Percentiles rank a stretch among this genome's conserved stretches.
Evolutionary conservation across 495 filamentous ascomycete genomes (phyloP).

Genomic region (Xylaria scruposa): DNA sequence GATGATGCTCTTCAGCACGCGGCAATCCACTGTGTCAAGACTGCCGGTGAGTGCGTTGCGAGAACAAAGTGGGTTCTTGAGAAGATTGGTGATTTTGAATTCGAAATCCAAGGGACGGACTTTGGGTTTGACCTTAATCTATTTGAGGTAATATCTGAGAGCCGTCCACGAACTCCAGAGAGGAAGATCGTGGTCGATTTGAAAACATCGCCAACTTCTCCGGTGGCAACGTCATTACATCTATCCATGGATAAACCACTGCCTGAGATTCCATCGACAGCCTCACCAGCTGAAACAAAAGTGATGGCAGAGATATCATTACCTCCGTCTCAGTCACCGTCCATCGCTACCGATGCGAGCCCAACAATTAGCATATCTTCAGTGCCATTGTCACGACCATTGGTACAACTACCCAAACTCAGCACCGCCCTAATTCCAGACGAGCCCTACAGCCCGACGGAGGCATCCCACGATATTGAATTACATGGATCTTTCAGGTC

Average conservation of each 20-base stretch:
- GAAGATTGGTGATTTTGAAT: slow-evolving; percentile 91
- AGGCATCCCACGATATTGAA: slow-evolving; percentile 49
- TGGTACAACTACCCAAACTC: slow-evolving; percentile 56
- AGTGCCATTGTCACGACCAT: slow-evolving; percentile 49
- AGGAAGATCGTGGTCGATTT: slow-evolving; percentile 43
- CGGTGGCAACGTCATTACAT: slow-evolving; percentile 31
- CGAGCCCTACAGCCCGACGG: slow-evolving; percentile 57
- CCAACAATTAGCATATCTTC: slow-evolving; percentile 46
- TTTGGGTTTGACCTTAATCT: slow-evolving; percentile 56
- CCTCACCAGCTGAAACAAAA: slow-evolving; percentile 40
- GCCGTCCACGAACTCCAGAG: slow-evolving; percentile 47
- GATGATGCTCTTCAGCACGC: slow-evolving; percentile 76
- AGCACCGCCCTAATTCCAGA: slow-evolving; percentile 50
- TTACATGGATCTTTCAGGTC: slow-evolving; percentile 54
- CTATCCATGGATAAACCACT: slow-evolving; percentile 41
- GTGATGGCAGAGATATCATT: slow-evolving; percentile 41
- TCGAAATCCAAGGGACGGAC: slow-evolving; percentile 60
- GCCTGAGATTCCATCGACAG: slow-evolving; percentile 46
- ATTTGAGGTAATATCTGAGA: slow-evolving; percentile 43
- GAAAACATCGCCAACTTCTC: slow-evolving; percentile 38
- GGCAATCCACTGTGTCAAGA: slow-evolving; percentile 88
- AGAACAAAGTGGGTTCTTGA: slow-evolving; percentile 87
- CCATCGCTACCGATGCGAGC: slow-evolving; percentile 41
- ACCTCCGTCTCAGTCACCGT: slow-evolving; percentile 49
- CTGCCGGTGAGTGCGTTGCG: slow-evolving; percentile 87